Evolutionary conservation across 164 flowering plant species (phyloP).

Genomic region (Chloranthus sessilifolius): DNA sequence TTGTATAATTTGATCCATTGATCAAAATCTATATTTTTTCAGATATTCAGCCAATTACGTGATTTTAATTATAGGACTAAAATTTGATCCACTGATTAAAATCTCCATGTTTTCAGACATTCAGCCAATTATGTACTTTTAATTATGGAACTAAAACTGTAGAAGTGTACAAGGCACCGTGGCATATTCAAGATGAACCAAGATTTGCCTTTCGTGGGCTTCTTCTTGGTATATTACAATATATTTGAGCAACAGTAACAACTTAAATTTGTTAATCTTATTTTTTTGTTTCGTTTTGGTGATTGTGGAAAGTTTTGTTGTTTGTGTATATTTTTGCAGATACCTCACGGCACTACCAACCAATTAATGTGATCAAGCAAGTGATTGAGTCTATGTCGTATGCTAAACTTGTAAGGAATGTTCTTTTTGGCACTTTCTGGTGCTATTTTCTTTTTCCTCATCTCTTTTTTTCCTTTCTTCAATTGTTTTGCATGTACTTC

Average conservation of each 20-base stretch:
- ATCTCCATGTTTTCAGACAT: slow-evolving; percentile 51
- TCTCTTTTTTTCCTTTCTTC: slow-evolving; percentile 6
- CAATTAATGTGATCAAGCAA: slow-evolving; percentile 73
- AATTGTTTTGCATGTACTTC: slow-evolving; percentile 18
- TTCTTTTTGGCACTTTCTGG: slow-evolving; percentile 4
- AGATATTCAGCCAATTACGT: too few species aligned
- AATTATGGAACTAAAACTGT: slow-evolving; percentile 71
- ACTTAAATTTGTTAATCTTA: not conserved
- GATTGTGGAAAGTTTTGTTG: slow-evolving; percentile 1
- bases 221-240: slow-evolving; percentile 51
- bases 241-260: not conserved
- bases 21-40: too few species aligned
- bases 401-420: slow-evolving; percentile 85
- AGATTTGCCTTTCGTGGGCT: slow-evolving; percentile 91
- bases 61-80: too few species aligned
- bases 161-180: slow-evolving; percentile 69
- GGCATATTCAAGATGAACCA: slow-evolving; percentile 85
- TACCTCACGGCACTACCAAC: slow-evolving; percentile 87
- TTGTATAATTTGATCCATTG: too few species aligned
- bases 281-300: not conserved
- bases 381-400: slow-evolving; percentile 94
- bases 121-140: slow-evolving; percentile 87
- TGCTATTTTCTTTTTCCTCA: slow-evolving; percentile 3
- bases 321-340: slow-evolving; percentile 42
- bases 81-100: not conserved